Conservation (phyloP, 345 rosid species). For the Firmiana major region DNA sequence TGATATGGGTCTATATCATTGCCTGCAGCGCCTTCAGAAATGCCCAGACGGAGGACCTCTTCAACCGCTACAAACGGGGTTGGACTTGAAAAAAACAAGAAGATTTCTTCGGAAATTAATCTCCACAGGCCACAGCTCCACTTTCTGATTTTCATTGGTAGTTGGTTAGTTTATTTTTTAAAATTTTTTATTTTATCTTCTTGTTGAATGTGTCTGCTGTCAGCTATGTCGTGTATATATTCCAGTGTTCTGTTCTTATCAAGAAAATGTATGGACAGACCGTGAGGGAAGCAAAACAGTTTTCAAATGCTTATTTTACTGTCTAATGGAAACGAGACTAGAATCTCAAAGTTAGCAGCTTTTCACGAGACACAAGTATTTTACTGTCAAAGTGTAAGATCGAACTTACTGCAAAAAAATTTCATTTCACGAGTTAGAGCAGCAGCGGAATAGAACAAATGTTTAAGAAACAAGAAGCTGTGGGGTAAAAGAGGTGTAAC, state of each 20-base stretch:
- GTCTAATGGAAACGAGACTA: constrained; percentile 6
- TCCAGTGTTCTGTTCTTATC: constrained; percentile 8
- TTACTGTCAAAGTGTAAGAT: too few relatives aligned
- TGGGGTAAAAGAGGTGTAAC: too few relatives aligned
- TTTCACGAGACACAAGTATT: too few relatives aligned
- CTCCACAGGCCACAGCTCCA: not conserved
- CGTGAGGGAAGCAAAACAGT: not conserved
- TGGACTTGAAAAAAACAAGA: constrained; percentile 32
- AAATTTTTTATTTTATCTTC: not conserved
- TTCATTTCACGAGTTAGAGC: too few relatives aligned
- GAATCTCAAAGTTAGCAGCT: constrained; percentile 17
- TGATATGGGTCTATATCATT: constrained; percentile 74
- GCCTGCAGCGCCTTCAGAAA: constrained; percentile 88
- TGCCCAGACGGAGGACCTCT: constrained; percentile 82
- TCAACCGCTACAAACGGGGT: constrained; percentile 62
- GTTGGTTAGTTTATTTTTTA: not conserved
- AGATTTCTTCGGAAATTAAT: not conserved
- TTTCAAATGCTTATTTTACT: not conserved
- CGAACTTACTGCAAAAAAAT: too few relatives aligned
- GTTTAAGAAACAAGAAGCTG: too few relatives aligned
- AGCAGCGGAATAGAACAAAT: too few relatives aligned
- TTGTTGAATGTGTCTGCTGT: not conserved
- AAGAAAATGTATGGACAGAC: constrained; percentile 11
- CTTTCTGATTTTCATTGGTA: not conserved
- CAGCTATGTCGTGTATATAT: constrained; percentile 17